phyloP scores from a whole-genome alignment of 768 basidiomycete species.

The Auricularia cornea region DNA sequence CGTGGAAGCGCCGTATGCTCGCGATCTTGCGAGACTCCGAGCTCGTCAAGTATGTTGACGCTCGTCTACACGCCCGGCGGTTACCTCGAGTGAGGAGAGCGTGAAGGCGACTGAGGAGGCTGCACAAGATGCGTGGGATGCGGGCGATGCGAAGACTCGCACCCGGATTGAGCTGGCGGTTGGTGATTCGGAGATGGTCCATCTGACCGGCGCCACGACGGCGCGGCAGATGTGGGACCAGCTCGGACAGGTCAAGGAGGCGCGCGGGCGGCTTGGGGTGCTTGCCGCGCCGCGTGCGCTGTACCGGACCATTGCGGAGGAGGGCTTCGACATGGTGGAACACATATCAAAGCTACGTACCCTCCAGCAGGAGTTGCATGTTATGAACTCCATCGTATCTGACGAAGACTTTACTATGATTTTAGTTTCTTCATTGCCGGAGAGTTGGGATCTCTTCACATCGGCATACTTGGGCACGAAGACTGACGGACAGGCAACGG shows the following conservation, averaged over 20 bases:
- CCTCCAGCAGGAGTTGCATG: constrained; percentile 7
- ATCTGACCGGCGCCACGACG: constrained; percentile 2
- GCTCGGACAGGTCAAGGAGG: too few relatives aligned
- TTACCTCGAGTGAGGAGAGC: neutral
- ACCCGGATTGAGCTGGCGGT: constrained; percentile 5
- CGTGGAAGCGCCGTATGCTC: constrained; percentile 9
- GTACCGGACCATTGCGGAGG: too few relatives aligned
- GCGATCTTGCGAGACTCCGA: constrained; percentile 5
- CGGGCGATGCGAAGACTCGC: constrained; percentile 5
- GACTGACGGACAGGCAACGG: neutral
- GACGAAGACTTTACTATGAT: too few relatives aligned
- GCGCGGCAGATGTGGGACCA: constrained; percentile 7
- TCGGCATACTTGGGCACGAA: constrained; percentile 4
- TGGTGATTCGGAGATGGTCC: constrained; percentile 8
- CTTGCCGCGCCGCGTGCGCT: too few relatives aligned
- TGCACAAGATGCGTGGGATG: neutral
- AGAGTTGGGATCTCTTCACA: constrained; percentile 10
- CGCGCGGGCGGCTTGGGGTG: too few relatives aligned
- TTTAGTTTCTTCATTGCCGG: constrained; percentile 6
- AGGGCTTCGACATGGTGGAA: constrained; percentile 3
- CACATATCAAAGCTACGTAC: constrained; percentile 7
- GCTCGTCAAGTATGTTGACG: constrained; percentile 2
- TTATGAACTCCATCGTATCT: constrained; percentile 3
- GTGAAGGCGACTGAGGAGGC: neutral
- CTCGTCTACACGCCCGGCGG: neutral